These are phyloP conservation scores for Flaveria trinervia DNA, from an alignment of 129 eudicot genomes.

Conservation along the genomic window DNA sequence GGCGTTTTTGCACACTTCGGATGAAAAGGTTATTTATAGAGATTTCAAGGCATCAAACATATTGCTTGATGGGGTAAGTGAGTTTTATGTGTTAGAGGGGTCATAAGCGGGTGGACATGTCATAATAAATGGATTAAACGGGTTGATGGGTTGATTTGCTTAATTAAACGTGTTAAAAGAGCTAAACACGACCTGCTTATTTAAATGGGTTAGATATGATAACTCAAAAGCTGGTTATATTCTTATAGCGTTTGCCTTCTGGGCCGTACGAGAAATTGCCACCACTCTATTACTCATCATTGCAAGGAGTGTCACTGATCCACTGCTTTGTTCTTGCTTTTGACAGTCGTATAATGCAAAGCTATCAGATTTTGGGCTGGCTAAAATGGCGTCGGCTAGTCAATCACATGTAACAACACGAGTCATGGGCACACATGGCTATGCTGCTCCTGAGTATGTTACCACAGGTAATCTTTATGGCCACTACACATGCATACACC, in stretches of 20 bases:
- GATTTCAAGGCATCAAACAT: slow-evolving; percentile 19
- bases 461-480: slow-evolving; percentile 9
- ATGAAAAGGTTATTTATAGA: slow-evolving; percentile 8
- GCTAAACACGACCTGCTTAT: no score
- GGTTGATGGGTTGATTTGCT: not conserved
- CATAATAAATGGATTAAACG: no score
- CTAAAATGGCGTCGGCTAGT: slow-evolving; percentile 6
- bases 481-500: not conserved
- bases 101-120: no score
- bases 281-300: not conserved
- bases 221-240: no score
- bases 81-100: not conserved
- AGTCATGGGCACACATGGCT: slow-evolving; percentile 24
- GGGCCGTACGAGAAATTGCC: no score
- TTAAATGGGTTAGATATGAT: no score
- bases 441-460: slow-evolving; percentile 21
- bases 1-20: slow-evolving; percentile 12
- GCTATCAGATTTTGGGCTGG: slow-evolving; percentile 17
- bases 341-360: slow-evolving; percentile 16
- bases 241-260: no score
- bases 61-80: slow-evolving; percentile 17
- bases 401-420: slow-evolving; percentile 15
- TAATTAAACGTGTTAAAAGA: no score
- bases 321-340: not conserved
- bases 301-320: not conserved